phyloP scores from a whole-genome alignment of 75 land plant species.

The Isoetes taiwanensis region DNA sequence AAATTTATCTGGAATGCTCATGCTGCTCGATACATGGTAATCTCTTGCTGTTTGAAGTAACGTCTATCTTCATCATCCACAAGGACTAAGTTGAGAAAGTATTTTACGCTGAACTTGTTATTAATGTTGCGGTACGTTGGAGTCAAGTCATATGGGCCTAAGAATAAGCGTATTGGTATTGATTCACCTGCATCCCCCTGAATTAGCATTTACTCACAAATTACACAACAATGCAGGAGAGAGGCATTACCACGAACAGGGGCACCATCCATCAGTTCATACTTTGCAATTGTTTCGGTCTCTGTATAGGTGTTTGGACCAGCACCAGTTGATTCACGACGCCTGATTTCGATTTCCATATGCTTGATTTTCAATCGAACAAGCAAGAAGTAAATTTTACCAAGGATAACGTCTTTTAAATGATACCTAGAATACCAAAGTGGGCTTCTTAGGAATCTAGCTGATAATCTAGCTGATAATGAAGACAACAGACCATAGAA shows the following conservation, averaged over 20 bases:
- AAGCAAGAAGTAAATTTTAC: constrained; percentile 94
- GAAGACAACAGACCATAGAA: too few relatives aligned
- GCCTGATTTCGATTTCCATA: constrained; percentile 97
- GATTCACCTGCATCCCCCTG: constrained; percentile 88
- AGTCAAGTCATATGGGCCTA: constrained; percentile 91
- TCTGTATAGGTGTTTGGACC: constrained; percentile 94
- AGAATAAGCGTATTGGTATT: constrained; percentile 81
- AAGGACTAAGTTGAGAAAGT: constrained; percentile 89
- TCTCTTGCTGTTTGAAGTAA: constrained; percentile 98
- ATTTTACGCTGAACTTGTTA: constrained; percentile 98
- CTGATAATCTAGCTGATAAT: too few relatives aligned
- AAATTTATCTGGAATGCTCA: too few relatives aligned
- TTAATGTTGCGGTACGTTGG: constrained; percentile 95
- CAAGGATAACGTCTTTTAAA: constrained; percentile 91
- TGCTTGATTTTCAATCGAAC: constrained; percentile 94
- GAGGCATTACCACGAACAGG: constrained; percentile 87
- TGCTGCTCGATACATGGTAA: constrained; percentile 58
- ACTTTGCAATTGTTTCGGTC: constrained; percentile 94
- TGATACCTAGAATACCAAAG: too few relatives aligned
- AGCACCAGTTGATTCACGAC: constrained; percentile 94
- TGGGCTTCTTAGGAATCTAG: too few relatives aligned
- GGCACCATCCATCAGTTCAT: constrained; percentile 98
- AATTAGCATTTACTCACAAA: too few relatives aligned
- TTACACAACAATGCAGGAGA: too few relatives aligned
- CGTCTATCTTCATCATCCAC: constrained; percentile 96